Evolutionary conservation across 2,329 filamentous ascomycete species (phyloP), one percentile per base, ranked within the genome.

Genomic region (Calonectria ilicicola): DNA sequence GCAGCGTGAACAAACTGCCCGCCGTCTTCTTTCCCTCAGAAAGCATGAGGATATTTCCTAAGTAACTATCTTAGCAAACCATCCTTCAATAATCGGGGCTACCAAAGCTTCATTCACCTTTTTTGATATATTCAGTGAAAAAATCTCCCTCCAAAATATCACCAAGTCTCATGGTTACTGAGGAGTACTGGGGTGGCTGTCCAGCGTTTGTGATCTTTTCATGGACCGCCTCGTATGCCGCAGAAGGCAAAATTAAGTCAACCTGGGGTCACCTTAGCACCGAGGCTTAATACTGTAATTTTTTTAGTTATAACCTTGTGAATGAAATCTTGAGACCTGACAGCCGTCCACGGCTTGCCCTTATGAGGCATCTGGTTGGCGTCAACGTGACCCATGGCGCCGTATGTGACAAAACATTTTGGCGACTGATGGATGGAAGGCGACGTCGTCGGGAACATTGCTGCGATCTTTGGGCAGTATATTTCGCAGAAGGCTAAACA

Each of bases 111-210:
- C 1, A 23, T 81, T 26, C 85, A 94, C 94, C 94, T 72, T 89
- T 89, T 83, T 98, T 98, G 76, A 98, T 92, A 81, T 97, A 96
- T 51, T 92, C 87, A n/a, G 90, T 93, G 79, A 98, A 95, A 79
- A 98, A 98, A 0, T 92, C 90, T 1, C 91, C 90, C 40, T 93
- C 88, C 1, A 98, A 82, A 6, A 98, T 81, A 71, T 95, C 91
- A 10, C 88, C 89, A 12, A 98, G 87, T 4, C 91, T 90, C 89
- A 98, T 92, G 76, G 91, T 90, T 2, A 98, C 91, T 72, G 91
- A 89, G 38, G 90, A 90, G 86, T 94, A 97, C 15, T 77, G 76
- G 2, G 89, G 87, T 6, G 78, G 76, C 9, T 77, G 78, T 15
- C 76, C 77, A 4, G 79, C 65, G 17, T 80, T 80, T 9, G 88